Evolutionary conservation across 768 basidiomycete genomes (phyloP), one percentile per base, ranked within the genome.

Genomic region (Boletus rufocinnamomeus): DNA sequence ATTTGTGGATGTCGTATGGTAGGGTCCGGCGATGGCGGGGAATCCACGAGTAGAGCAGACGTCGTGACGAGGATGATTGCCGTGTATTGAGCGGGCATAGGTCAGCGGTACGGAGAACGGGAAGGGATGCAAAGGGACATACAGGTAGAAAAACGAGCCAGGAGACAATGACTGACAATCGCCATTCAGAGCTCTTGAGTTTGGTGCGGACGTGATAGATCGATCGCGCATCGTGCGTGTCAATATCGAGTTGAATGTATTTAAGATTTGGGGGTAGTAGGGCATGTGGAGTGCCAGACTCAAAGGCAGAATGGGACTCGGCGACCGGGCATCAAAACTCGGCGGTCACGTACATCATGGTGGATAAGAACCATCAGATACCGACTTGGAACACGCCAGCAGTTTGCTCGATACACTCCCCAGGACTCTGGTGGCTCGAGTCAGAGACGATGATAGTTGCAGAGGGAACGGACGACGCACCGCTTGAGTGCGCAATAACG

Each of bases 251-350:
- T 48, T 78, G 73, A 48, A 75, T 74, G 68, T 87, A 91, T 74
- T 95, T 97, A 68, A 89, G 84, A 66, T 91, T 84, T 6, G 80
- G 75, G 97, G 97, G 71, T 93, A 98, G 78, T 95, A 98, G 41
- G 90, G 77, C 77, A 99, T 87, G 76, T 91, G 98, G 2, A 99
- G 83, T 0, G 95, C 80, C 57, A 98, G 80, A 45, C 95, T 98
- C 10, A 63, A 37, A 19, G 11, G n/a, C 7, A 28, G 16, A 23
- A 47, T 19, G 27, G 51, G 17, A 52, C 32, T 45, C 25, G 19
- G 40, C 4, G n/a, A 46, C n/a, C 50, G 28, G 37, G 23, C 16
- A 45, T 3, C 6, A 10, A 53, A 54, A 25, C 23, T 16, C 3
- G 28, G 11, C 28, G 27, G 10, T n/a, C 17, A 80, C 89, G 54